Evolutionary conservation across 768 basidiomycete genomes (phyloP).

Genomic region (Suillus clintonianus): DNA sequence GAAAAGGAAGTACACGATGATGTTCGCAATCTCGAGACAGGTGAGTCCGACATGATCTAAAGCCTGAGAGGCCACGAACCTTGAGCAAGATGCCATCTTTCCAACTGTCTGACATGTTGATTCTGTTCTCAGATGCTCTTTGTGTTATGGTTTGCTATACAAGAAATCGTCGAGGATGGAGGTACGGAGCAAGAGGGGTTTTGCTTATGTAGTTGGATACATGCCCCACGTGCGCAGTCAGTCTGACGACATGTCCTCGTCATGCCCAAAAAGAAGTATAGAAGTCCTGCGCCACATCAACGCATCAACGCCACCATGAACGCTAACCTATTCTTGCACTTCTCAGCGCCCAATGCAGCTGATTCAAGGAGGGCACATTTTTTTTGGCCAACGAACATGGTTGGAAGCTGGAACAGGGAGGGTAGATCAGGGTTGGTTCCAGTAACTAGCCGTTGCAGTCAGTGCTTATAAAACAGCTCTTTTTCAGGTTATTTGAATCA

Average conservation of each 20-base stretch:
- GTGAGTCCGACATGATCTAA: background rate
- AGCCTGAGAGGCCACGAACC: slow-evolving; percentile 35
- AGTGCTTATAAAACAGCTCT: background rate
- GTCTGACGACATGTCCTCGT: slow-evolving; percentile 23
- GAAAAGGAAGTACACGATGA: slow-evolving; percentile 82
- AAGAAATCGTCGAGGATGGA: too few relatives aligned
- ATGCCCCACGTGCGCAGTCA: background rate
- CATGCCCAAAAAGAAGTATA: slow-evolving; percentile 10
- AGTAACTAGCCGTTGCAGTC: background rate
- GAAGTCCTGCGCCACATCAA: background rate
- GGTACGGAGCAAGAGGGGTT: slow-evolving; percentile 21
- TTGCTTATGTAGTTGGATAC: slow-evolving; percentile 27
- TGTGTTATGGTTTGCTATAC: background rate
- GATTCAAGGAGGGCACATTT: background rate
- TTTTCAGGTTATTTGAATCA: background rate
- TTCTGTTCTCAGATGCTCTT: slow-evolving; percentile 1
- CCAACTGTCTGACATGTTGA: slow-evolving; percentile 64
- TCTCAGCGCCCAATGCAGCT: background rate
- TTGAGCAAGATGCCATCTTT: slow-evolving; percentile 83
- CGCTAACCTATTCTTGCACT: background rate
- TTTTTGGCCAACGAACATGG: background rate
- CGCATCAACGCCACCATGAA: background rate
- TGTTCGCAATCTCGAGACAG: slow-evolving; percentile 62
- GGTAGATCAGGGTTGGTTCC: background rate
- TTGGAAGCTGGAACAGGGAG: background rate